A percentile compares a stretch with the other conserved stretches of the same genome.
These are phyloP conservation scores for Cucurbitaria berberidis DNA, from an alignment of 2,329 filamentous ascomycete genomes.

Conservation along the genomic window DNA sequence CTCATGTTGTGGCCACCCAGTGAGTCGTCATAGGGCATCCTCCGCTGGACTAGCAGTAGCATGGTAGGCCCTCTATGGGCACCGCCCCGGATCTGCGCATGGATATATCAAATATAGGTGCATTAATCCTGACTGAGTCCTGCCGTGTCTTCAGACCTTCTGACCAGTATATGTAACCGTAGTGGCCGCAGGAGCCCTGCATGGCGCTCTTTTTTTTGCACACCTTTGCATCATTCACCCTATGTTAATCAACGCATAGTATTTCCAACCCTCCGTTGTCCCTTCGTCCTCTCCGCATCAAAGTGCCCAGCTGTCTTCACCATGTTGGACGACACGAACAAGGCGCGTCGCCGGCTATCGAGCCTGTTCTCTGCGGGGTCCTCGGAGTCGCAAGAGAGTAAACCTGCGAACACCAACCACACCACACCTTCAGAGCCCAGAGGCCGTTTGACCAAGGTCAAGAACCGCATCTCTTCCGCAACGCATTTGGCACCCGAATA, in stretches of 20 bases:
- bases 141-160: conserved; percentile 19
- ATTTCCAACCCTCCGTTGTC: conserved; percentile 4
- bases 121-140: conserved; percentile 16
- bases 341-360: conserved; percentile 42
- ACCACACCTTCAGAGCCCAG: conserved; percentile 36
- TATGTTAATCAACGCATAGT: conserved; percentile 17
- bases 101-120: conserved; percentile 31
- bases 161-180: conserved; percentile 18
- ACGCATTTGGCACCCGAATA: conserved; percentile 41
- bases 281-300: neutral
- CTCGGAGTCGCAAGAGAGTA: conserved; percentile 20
- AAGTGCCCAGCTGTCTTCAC: conserved; percentile 2
- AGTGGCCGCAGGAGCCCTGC: conserved; percentile 15
- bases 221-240: conserved; percentile 13
- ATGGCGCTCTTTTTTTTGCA: conserved; percentile 32
- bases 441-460: conserved; percentile 38
- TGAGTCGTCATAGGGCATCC: conserved; percentile 16
- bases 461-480: conserved; percentile 41
- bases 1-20: conserved; percentile 26
- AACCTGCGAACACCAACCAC: conserved; percentile 21
- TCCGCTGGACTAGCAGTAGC: conserved; percentile 25
- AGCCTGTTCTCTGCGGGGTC: conserved; percentile 40
- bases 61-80: conserved; percentile 22
- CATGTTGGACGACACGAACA: conserved; percentile 40
- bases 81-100: conserved; percentile 32